Evolutionary conservation across 148 eudicot species (phyloP), one percentile per base, ranked within the genome.

Genomic region (Fallopia convolvulus): DNA sequence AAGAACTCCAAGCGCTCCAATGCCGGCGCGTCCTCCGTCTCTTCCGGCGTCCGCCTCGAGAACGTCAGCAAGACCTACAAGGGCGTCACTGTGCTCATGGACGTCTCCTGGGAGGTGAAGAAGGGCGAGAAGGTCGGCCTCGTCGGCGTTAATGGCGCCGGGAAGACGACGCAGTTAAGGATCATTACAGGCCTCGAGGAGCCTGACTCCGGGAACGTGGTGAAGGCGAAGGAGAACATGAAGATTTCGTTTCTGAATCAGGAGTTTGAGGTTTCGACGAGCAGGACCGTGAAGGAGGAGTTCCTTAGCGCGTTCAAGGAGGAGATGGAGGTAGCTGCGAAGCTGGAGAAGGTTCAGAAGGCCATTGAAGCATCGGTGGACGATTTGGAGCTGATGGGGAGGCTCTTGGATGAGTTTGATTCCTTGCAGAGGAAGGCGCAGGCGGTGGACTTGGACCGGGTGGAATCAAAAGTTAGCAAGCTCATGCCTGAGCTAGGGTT

Each of bases 91-190:
- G 89, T 95, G 55, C 68, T 95, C 87, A 88, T 87, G 77, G 81
- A 95, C 77, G 93, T 93, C 63, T 89, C 63, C 72, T 95, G 99
- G 99, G 99, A 95, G 42, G 99, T 95, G 76, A 93, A 93, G 77
- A 93, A 93, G 75, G 94, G 99, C 0, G 99, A 95, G 73, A 95
- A 93, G 74, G 97, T 95, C 2, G 99, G 99, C 0, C 83, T 95
- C 70, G 99, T 95, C 65, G 98, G 99, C 46, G 97, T 95, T 17
- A 95, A 92, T 86, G 99, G 99, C 39, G 99, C 99, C 11, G 99
- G 99, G 30, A 95, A 93, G 76, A 95, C 99, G 3, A 95, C 98
- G 75, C 99, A 95, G 65, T 61, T 95, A 86, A 95, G 98, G 58
- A 95, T 95, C 76, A 88, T 95, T 42, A 41, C 98, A n/a, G 99